Evolutionary conservation across 2,329 filamentous ascomycete species (phyloP).

Genomic region (Exophiala phaeomuriformis): DNA sequence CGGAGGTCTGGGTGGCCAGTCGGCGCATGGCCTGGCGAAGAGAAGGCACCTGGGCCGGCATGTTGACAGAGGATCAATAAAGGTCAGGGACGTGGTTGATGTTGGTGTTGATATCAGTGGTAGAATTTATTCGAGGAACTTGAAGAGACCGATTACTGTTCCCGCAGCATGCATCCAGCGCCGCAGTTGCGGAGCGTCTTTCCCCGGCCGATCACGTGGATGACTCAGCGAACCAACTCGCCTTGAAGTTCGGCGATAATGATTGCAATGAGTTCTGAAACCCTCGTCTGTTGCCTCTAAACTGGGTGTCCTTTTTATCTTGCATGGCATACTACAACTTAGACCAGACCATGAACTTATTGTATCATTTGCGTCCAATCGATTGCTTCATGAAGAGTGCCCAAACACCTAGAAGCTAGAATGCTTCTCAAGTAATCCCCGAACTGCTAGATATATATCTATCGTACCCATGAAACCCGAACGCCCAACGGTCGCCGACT

Average conservation of each 20-base stretch:
- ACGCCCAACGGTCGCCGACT: too few relatives aligned
- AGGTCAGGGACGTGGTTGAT: not conserved
- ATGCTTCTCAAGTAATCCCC: too few relatives aligned
- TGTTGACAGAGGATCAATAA: not conserved
- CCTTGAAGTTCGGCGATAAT: not conserved
- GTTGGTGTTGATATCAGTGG: not conserved
- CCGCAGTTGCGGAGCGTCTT: not conserved
- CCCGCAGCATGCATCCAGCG: not conserved
- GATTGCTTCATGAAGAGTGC: too few relatives aligned
- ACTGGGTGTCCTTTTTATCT: too few relatives aligned
- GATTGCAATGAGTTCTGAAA: not conserved
- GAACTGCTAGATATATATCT: too few relatives aligned
- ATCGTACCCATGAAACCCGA: too few relatives aligned
- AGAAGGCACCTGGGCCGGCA: slow-evolving; percentile 4
- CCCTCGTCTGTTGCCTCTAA: too few relatives aligned
- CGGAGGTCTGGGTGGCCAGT: slow-evolving; percentile 1
- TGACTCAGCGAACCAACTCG: not conserved
- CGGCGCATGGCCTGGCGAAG: slow-evolving; percentile 8
- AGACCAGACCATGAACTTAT: too few relatives aligned
- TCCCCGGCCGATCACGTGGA: not conserved
- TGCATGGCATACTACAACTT: too few relatives aligned
- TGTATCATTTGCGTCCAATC: too few relatives aligned
- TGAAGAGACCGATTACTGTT: too few relatives aligned
- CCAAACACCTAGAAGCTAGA: too few relatives aligned
- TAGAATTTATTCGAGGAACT: not conserved